These are phyloP conservation scores for Komagataella pastoris DNA, from an alignment of 805 yeast genomes.

Conservation along the genomic window DNA sequence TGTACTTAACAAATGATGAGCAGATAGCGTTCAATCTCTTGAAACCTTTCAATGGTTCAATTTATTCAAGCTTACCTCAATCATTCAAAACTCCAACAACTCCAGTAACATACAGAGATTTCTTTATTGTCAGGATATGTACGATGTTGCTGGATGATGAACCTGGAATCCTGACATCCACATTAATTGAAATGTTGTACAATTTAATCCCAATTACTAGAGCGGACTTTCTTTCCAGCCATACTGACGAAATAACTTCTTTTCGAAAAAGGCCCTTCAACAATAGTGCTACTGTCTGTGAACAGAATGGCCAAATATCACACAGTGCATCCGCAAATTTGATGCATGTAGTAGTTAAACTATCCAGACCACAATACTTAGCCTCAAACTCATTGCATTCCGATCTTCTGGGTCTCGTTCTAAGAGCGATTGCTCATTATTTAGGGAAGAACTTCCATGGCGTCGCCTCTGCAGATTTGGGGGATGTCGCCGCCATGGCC, in stretches of 20 bases:
- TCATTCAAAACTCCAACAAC: conserved; percentile 25
- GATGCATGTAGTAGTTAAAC: conserved; percentile 26
- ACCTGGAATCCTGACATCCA: conserved; percentile 24
- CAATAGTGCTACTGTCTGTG: background rate
- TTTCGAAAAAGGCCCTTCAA: background rate
- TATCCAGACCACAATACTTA: conserved; percentile 22
- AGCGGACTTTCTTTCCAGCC: background rate
- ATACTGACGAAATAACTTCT: background rate
- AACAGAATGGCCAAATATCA: conserved; percentile 15
- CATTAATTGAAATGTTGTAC: conserved; percentile 45
- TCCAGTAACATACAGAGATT: conserved; percentile 50
- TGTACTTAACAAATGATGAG: conserved; percentile 29
- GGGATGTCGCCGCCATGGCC: background rate
- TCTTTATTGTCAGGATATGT: conserved; percentile 39
- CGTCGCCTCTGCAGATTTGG: background rate
- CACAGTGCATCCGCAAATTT: conserved; percentile 35
- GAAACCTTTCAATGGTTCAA: conserved; percentile 26
- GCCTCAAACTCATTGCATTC: conserved; percentile 24
- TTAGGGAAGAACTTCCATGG: background rate
- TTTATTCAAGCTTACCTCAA: conserved; percentile 37
- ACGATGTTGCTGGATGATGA: conserved; percentile 23
- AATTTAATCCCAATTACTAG: conserved; percentile 32
- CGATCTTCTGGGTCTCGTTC: conserved; percentile 44
- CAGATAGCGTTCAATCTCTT: conserved; percentile 25
- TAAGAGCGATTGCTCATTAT: conserved; percentile 36